phyloP scores from a whole-genome alignment of 768 basidiomycete genomes.

The Russula foetens region DNA sequence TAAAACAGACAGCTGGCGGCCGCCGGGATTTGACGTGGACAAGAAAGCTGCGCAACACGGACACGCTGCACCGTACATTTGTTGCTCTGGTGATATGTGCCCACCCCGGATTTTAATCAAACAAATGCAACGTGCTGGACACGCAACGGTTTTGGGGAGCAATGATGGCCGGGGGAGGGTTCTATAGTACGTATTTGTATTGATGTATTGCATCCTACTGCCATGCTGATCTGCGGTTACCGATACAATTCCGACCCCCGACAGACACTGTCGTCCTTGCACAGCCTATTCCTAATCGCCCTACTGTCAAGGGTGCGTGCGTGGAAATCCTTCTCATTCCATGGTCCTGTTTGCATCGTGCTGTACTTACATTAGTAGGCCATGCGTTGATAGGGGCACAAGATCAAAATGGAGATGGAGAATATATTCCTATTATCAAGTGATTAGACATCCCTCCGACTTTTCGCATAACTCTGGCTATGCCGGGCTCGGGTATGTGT shows the following conservation, averaged over 20 bases:
- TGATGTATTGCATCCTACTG: not conserved
- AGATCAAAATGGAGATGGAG: not conserved
- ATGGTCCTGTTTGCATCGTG: not conserved
- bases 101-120: not conserved
- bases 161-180: not conserved
- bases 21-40: not conserved
- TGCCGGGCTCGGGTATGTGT: not conserved
- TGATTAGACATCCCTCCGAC: not conserved
- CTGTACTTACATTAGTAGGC: not conserved
- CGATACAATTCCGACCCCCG: not conserved
- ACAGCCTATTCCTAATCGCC: not conserved
- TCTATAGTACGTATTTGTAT: not conserved
- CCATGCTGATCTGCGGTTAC: not conserved
- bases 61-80: too few species aligned
- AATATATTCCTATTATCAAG: not conserved
- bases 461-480: not conserved
- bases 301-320: not conserved
- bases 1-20: not conserved
- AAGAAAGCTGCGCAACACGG: too few species aligned
- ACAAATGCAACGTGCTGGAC: not conserved
- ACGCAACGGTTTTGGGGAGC: not conserved
- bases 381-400: not conserved
- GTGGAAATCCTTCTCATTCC: not conserved
- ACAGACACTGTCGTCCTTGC: not conserved
- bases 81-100: not conserved